A percentile compares a stretch with the other conserved stretches of the same genome.
phyloP scores from a whole-genome alignment of 495 filamentous ascomycete genomes.

The Penicillium chermesinum region DNA sequence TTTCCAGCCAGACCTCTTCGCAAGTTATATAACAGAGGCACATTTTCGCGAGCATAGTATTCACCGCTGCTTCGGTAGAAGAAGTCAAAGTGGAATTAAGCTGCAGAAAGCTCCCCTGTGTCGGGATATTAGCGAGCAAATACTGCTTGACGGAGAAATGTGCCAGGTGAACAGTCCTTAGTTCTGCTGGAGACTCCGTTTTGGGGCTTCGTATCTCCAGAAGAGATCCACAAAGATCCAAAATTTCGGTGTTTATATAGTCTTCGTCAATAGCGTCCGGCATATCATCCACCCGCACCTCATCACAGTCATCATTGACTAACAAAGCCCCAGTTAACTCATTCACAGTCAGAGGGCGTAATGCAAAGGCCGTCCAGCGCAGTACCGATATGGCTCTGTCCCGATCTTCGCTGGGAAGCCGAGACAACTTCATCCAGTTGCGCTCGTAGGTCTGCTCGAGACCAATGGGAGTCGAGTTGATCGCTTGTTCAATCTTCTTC shows the following conservation, averaged over 20 bases:
- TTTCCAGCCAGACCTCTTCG: not conserved
- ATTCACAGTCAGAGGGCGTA: slow-evolving; percentile 1
- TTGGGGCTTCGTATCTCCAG: not conserved
- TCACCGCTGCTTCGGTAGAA: not conserved
- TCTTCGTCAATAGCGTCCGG: slow-evolving; percentile 3
- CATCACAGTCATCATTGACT: not conserved
- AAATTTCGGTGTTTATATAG: slow-evolving; percentile 1
- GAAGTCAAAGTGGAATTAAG: not conserved
- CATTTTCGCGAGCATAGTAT: slow-evolving; percentile 1
- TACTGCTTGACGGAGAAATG: slow-evolving; percentile 10
- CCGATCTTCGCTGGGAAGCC: not conserved
- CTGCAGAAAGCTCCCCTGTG: not conserved
- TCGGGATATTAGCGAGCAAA: not conserved
- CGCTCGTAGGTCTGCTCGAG: slow-evolving; percentile 4
- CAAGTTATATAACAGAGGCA: slow-evolving; percentile 4
- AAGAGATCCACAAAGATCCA: not conserved
- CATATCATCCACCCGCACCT: not conserved
- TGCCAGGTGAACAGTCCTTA: slow-evolving; percentile 5
- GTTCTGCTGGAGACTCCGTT: not conserved
- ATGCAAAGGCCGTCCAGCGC: slow-evolving; percentile 6
- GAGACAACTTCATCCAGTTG: slow-evolving; percentile 1
- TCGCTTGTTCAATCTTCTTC: slow-evolving; percentile 1
- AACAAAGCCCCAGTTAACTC: slow-evolving; percentile 1
- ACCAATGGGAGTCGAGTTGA: not conserved
- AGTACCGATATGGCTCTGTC: not conserved